phyloP scores from a whole-genome alignment of 1,139 yeast species.

The Keqinozyma sinolaborantium region DNA sequence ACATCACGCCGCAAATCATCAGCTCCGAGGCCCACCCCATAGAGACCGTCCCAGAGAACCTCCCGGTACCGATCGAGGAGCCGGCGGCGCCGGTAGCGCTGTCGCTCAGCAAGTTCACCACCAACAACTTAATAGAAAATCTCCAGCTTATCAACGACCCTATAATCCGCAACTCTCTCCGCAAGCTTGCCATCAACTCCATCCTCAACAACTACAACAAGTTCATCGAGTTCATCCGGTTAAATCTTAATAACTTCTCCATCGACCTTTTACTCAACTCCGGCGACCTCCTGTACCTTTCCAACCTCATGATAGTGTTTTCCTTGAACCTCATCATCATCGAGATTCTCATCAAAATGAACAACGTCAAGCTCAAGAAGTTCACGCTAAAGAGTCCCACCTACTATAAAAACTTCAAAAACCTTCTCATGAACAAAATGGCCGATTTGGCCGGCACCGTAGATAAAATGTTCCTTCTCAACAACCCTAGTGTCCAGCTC shows the following conservation, averaged over 20 bases:
- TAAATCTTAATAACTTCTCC: constrained; percentile 15
- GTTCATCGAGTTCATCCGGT: constrained; percentile 22
- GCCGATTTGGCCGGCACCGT: constrained; percentile 26
- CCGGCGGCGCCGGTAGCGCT: not conserved
- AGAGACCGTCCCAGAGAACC: constrained; percentile 5
- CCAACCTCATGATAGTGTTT: constrained; percentile 25
- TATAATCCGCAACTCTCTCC: constrained; percentile 17
- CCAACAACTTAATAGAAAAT: constrained; percentile 19
- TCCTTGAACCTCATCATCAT: constrained; percentile 27
- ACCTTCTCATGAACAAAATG: constrained; percentile 17
- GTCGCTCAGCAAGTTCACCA: constrained; percentile 10
- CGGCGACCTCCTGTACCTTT: constrained; percentile 29
- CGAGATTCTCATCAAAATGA: constrained; percentile 30
- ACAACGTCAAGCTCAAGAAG: constrained; percentile 20
- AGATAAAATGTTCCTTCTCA: constrained; percentile 15
- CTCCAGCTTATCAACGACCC: constrained; percentile 21
- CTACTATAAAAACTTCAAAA: constrained; percentile 14
- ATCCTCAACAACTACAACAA: constrained; percentile 20
- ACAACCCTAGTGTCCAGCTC: constrained; percentile 14
- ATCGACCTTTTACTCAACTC: constrained; percentile 20
- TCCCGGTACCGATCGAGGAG: constrained; percentile 1
- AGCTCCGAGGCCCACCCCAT: constrained; percentile 1
- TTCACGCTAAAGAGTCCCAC: constrained; percentile 9
- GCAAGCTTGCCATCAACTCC: constrained; percentile 29
- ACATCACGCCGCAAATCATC: constrained; percentile 5